Base-by-base conservation (phyloP, 331 rosid genomes). In the Dryas integrifolia region DNA sequence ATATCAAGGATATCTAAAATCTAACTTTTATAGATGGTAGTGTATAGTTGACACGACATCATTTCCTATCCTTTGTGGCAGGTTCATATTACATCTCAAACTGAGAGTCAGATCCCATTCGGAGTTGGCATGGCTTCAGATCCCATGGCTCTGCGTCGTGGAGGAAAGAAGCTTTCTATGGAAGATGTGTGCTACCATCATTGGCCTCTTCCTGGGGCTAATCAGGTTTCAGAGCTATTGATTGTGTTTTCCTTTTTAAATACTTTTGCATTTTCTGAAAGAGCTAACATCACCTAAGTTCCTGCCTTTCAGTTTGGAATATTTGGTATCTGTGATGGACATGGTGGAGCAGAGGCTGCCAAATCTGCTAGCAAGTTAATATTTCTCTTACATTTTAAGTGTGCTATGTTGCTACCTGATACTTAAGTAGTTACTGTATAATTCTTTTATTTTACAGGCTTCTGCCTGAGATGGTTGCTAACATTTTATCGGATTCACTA, bases 151-250 rank as follows among this genome's bases (percentile, higher is more conserved):
- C 26, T 92, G 76, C 99, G 97, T 66, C 89, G 92, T 70, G 99
- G 99, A 79, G 98, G 86, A 55, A 95, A 90, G 76, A 88, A 85
- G 79, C 83, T 87, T 62, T 83, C 93, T 16, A 95, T 95, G 99
- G 99, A 95, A 85, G 99, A 95, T 78, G 93, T 95, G 66, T 88
- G 90, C 88, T 92, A 83, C 78, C 83, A 83, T 82, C 89, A 90
- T n/a, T 95, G 98, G 99, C 99, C 99, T 81, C 92, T 95, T 72
- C 84, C 90, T 78, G 98, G 99, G 82, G 77, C 84, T 74, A 88
- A 92, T 83, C 87, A 92, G 98, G 96, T 90, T 76, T 75, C 50
- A 74, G 65, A 72, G 77, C 56, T 75, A 49, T 68, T 72, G n/a
- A 51, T 63, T 45, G 30, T 58, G 35, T 70, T 68, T 66, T 35